Evolutionary conservation across 192 early-diverging fungal genomes (phyloP).

Genomic region (Diversispora eburnea): DNA sequence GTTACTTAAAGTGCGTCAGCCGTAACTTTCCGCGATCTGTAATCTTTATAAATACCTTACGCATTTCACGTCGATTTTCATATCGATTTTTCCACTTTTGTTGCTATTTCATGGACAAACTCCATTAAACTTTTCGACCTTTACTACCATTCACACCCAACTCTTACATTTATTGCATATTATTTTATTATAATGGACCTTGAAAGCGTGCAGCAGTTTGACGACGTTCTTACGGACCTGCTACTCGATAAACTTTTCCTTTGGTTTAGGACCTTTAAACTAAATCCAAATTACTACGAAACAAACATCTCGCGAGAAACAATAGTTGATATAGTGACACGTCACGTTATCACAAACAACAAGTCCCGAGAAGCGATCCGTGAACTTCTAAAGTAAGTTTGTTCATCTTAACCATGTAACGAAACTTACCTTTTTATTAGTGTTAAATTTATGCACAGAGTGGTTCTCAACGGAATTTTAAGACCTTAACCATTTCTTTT

Average conservation of each 20-base stretch:
- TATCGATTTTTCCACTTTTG: too few relatives aligned
- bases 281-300: slow-evolving; percentile 1
- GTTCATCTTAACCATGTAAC: too few relatives aligned
- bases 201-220: neutral
- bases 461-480: neutral
- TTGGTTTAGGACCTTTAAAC: slow-evolving; percentile 11
- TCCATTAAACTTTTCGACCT: too few relatives aligned
- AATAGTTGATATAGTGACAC: neutral
- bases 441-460: neutral
- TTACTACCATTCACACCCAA: too few relatives aligned
- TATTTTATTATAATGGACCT: neutral
- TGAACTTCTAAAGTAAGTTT: slow-evolving; percentile 2
- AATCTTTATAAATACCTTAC: too few relatives aligned
- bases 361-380: neutral
- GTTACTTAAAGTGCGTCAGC: too few relatives aligned
- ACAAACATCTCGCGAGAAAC: neutral
- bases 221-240: slow-evolving; percentile 6
- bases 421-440: neutral
- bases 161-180: too few relatives aligned
- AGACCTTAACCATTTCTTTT: too few relatives aligned
- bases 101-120: too few relatives aligned
- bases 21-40: too few relatives aligned
- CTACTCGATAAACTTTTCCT: slow-evolving; percentile 1
- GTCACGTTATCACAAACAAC: neutral
- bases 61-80: too few relatives aligned